Conservation (phyloP, 768 basidiomycete genomes). For the Phlebiopsis gigantea region DNA sequence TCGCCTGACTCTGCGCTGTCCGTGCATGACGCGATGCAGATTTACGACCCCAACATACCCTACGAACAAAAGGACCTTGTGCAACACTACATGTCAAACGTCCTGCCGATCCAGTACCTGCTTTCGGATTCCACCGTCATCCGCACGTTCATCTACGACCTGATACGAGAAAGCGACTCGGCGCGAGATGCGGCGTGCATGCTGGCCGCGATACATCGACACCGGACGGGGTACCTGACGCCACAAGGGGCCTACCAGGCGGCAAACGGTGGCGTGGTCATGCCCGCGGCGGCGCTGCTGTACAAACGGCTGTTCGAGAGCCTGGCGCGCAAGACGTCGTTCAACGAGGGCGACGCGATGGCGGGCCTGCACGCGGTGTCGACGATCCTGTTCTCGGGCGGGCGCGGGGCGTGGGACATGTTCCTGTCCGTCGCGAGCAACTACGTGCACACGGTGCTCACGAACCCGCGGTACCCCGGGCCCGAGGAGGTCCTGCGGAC, state of each 20-base stretch:
- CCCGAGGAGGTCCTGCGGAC: conserved; percentile 40
- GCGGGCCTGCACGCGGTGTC: conserved; percentile 75
- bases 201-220: conserved; percentile 54
- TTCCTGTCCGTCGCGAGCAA: conserved; percentile 59
- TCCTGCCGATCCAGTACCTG: conserved; percentile 65
- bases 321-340: conserved; percentile 13
- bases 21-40: background rate
- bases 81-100: conserved; percentile 52
- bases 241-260: background rate
- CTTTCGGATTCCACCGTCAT: conserved; percentile 49
- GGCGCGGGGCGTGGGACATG: conserved; percentile 59
- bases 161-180: conserved; percentile 39
- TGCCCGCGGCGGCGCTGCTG: conserved; percentile 3
- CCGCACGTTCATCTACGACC: conserved; percentile 40
- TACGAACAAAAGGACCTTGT: conserved; percentile 25
- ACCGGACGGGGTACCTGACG: conserved; percentile 21
- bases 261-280: background rate
- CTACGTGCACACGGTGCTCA: conserved; percentile 49
- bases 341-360: conserved; percentile 67
- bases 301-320: conserved; percentile 8
- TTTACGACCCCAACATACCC: conserved; percentile 17
- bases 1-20: background rate
- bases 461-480: conserved; percentile 30
- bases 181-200: conserved; percentile 57
- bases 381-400: conserved; percentile 73